Evolutionary conservation across 2,329 filamentous ascomycete genomes (phyloP).

Genomic region (Fusarium nelsonii): DNA sequence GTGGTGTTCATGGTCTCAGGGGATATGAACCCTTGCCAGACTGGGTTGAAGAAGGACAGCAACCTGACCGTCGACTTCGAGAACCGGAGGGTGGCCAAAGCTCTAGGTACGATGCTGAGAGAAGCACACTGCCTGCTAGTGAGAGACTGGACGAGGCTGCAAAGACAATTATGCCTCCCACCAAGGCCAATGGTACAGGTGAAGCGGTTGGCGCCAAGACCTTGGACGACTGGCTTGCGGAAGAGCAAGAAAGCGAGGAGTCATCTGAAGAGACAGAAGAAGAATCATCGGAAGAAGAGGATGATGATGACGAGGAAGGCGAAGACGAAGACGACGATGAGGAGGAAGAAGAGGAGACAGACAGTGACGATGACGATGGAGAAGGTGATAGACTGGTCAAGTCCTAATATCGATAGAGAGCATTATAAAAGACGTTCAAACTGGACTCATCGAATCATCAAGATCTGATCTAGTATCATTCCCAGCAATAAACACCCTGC

Average conservation of each 20-base stretch:
- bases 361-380: conserved; percentile 58
- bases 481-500: conserved; percentile 3
- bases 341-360: conserved; percentile 63
- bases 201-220: conserved; percentile 77
- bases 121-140: conserved; percentile 66
- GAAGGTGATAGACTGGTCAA: conserved; percentile 61
- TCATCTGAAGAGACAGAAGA: conserved; percentile 66
- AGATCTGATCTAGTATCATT: conserved; percentile 20
- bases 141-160: conserved; percentile 72
- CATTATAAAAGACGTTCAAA: conserved; percentile 22
- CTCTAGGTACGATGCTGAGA: conserved; percentile 51
- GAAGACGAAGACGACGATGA: conserved; percentile 61
- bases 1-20: conserved; percentile 77
- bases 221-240: conserved; percentile 92
- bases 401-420: conserved; percentile 46
- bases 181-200: conserved; percentile 63
- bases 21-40: conserved; percentile 85
- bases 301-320: conserved; percentile 63
- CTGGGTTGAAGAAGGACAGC: conserved; percentile 84
- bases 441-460: conserved; percentile 24
- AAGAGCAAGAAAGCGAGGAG: conserved; percentile 70
- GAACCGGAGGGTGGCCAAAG: conserved; percentile 63
- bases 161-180: conserved; percentile 53
- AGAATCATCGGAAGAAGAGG: conserved; percentile 62
- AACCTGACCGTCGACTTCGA: conserved; percentile 81